Evolutionary conservation across 306 rosid species (phyloP).

Genomic region (Ormosia semicastrata): DNA sequence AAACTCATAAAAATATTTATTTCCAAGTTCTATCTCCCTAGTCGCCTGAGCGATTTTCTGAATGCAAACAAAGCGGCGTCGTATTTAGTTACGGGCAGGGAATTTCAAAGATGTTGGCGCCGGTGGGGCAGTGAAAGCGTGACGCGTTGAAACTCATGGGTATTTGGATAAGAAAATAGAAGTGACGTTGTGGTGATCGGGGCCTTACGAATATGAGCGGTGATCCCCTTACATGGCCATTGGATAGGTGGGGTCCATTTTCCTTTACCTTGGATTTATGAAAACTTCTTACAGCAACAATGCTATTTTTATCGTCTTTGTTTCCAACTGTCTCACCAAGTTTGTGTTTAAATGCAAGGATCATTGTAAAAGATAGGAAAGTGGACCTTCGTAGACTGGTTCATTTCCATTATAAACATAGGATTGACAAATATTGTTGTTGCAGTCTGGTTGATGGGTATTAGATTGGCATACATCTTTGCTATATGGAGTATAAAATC

Average conservation of each 20-base stretch:
- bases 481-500: no score
- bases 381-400: no score
- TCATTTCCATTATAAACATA: no score
- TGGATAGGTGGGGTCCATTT: conserved; percentile 22
- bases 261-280: background rate
- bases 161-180: conserved; percentile 17
- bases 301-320: no score
- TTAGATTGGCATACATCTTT: conserved; percentile 3
- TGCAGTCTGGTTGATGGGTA: background rate
- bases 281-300: no score
- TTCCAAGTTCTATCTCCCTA: background rate
- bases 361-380: no score
- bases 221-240: conserved; percentile 12
- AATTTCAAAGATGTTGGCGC: conserved; percentile 40
- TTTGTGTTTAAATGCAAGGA: no score
- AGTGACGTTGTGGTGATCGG: background rate
- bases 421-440: background rate
- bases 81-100: background rate
- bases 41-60: background rate
- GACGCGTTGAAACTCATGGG: conserved; percentile 10
- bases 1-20: background rate
- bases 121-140: background rate
- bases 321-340: no score
- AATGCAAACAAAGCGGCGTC: background rate
- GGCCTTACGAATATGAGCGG: background rate